Evolutionary conservation across 169 alveolate species (phyloP).

Genomic region (Miamiensis avidus): DNA sequence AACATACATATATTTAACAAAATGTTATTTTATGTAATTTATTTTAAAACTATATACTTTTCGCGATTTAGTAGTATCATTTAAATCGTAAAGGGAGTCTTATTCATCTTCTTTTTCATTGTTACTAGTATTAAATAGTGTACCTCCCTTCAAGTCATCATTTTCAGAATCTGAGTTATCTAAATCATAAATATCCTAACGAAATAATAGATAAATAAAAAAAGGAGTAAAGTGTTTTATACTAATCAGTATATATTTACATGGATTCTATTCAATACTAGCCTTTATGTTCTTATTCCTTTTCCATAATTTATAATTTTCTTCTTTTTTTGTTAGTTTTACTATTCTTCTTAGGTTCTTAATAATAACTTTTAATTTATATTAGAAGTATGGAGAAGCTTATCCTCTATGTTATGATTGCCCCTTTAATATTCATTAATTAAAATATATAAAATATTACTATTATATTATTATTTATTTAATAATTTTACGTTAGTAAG

Average conservation of each 20-base stretch:
- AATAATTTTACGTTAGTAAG: no score
- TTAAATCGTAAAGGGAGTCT: neutral
- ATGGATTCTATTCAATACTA: neutral
- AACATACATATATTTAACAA: no score
- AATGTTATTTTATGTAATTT: neutral
- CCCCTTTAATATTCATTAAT: no score
- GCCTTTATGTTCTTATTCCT: neutral
- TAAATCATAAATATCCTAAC: neutral
- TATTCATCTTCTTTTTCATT: neutral
- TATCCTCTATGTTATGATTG: no score
- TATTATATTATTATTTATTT: no score
- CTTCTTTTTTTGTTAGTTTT: no score
- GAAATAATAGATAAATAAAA: no score
- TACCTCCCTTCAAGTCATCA: neutral
- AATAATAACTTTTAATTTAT: no score
- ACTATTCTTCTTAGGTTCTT: no score
- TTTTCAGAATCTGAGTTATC: neutral
- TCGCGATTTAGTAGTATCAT: neutral
- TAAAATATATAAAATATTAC: no score
- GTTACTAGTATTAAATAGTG: neutral
- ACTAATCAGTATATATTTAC: neutral
- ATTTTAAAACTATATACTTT: neutral
- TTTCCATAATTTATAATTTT: neutral
- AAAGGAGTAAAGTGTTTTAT: no score
- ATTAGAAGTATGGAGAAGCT: no score